Evolutionary conservation across 371 early-diverging fungal species (phyloP), one percentile per base, ranked within the genome.

Genomic region (Nematocida minor): DNA sequence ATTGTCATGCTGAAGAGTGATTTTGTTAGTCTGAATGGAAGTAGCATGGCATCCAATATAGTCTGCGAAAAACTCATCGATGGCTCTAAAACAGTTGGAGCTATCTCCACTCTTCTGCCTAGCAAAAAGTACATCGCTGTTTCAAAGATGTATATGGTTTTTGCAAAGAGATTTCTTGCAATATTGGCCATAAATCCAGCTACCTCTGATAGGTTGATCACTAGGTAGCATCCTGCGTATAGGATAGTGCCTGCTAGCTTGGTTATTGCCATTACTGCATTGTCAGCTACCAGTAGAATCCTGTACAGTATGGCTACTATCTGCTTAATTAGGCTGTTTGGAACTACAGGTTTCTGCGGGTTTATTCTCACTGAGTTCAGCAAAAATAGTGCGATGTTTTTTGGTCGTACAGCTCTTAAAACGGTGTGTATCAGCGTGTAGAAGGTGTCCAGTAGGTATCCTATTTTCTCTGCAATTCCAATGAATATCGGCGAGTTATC

Each of bases 401-500:
- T 20, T 27, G 40, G 46, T 25, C 63, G 38, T 16, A 44, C 7
- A 0, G 6, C 22, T 27, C n/a, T 51, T 11, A 41, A 22, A 6
- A 62, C 1, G 14, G 42, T 22, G 27, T 42, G 14, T 9, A 62
- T 31, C 7, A 9, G 6, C 18, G 29, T 7, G 1, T 34, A 6
- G 6, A 27, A 11, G 34, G 0, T 57, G 34, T 31, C 57, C 16
- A 57, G 14, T 16, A 57, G 7, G 18, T 57, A 51, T 22, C 22
- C 25, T n/a, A 67, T 20, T 6, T 20, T 25, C 1, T 25, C 20
- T 25, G 41, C 18, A 27, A 69, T 41, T 0, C 4, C 22, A 7
- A 31, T 9, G 60, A 69, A 69, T 11, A 69, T 31, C 4, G 69
- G 69, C 11, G 62, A 32, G 16, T 31, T 47, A 9, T 36, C 22